Evolutionary conservation across 78 protist genomes (phyloP).

Genomic region (Protostelium mycophagum): DNA sequence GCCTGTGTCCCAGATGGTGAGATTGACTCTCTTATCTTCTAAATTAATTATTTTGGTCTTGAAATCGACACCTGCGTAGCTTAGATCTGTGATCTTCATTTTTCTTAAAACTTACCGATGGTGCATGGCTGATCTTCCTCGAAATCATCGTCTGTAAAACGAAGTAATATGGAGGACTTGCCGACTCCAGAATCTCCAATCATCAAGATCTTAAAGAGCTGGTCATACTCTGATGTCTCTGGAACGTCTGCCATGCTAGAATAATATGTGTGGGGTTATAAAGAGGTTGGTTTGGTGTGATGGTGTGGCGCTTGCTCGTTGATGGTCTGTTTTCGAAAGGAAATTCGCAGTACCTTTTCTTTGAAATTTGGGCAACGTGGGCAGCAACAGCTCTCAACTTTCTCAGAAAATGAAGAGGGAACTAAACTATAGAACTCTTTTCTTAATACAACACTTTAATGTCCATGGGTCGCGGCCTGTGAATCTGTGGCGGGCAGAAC

Average conservation of each 20-base stretch:
- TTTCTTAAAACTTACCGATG: slow-evolving; percentile 54
- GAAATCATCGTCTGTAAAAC: slow-evolving; percentile 75
- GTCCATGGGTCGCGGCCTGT: too few species aligned
- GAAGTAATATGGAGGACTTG: slow-evolving; percentile 75
- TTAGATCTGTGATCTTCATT: too few species aligned
- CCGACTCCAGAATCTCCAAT: slow-evolving; percentile 75
- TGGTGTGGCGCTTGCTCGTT: too few species aligned
- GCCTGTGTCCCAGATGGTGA: slow-evolving; percentile 84
- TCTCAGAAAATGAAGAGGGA: too few species aligned
- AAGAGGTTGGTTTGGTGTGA: too few species aligned
- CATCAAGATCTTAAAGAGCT: slow-evolving; percentile 39
- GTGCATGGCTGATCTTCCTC: slow-evolving; percentile 72
- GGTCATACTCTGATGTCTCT: slow-evolving; percentile 13
- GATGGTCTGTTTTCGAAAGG: too few species aligned
- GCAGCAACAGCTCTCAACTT: too few species aligned
- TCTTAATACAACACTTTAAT: too few species aligned
- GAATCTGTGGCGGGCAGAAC: not conserved
- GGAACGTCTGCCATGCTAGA: not conserved
- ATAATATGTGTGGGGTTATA: too few species aligned
- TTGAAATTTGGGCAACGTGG: too few species aligned
- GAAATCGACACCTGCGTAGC: slow-evolving; percentile 67
- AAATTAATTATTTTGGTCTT: slow-evolving; percentile 66
- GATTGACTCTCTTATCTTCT: slow-evolving; percentile 56
- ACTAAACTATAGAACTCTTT: too few species aligned
- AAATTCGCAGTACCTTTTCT: too few species aligned